Base-by-base conservation (phyloP, 345 rosid genomes). In the Bretschneidera sinensis region DNA sequence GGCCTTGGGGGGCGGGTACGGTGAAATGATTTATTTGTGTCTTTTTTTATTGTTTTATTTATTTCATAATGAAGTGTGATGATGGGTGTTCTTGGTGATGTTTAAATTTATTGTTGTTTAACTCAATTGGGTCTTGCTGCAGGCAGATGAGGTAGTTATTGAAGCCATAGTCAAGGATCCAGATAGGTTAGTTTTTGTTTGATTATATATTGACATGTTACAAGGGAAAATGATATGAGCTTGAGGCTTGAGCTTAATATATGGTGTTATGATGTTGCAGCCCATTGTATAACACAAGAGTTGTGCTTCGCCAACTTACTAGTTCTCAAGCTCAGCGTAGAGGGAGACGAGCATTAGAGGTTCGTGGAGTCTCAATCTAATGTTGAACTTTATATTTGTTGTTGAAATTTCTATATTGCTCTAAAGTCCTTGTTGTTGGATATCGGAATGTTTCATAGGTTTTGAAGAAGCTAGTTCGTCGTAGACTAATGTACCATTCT, bases 1-100 rank as follows among this genome's bases (percentile, higher is more conserved):
- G 98, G 98, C 71, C 94, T 89, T 69, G 87, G 87, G 6, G 96
- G 97, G 20, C 74, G 90, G 89, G 98, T 92, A 85, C 60, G 78
- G 21, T 34, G 48, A 45, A 34, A 39, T 33, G 48, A 28, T 18
- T 34, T 48, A 17, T 17, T 20, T 17, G 56, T 34, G 2, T 54
- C 21, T 14, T 43, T 50, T 55, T 51, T 45, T 24, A 9, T 9
- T 31, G 6, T 4, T 31, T 31, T 31, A 39, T 39, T 14, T 39
- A n/a, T n/a, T n/a, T n/a, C n/a, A n/a, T n/a, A n/a, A n/a, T n/a
- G n/a, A n/a, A n/a, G n/a, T 33, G 2, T 25, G 24, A 21, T 6
- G 24, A 1, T 47, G 25, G 19, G 1, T 16, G 21, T 22, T 50
- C 0, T 18, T 18, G 28, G 15, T 34, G 19, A 33, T 28, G 22